A percentile compares a stretch with the other conserved stretches of the same genome.
Evolutionary conservation across 176 grass and related monocot genomes (phyloP).

Genomic region (Eleusine coracana): DNA sequence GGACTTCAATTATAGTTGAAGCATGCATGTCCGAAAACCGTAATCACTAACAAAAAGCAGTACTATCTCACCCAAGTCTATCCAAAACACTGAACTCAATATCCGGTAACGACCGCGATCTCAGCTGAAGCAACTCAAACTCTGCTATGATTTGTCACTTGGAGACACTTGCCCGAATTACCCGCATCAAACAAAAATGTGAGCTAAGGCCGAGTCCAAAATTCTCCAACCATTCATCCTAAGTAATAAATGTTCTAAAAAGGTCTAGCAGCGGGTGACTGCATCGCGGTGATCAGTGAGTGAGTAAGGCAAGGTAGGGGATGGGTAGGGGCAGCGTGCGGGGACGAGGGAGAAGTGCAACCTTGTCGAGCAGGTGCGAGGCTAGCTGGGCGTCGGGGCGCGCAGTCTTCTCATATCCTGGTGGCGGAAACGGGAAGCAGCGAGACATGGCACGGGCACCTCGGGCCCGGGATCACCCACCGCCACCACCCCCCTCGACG

Average conservation of each 20-base stretch:
- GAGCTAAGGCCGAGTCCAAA: not conserved
- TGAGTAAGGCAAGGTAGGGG: constrained; percentile 1
- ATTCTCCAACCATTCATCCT: not conserved
- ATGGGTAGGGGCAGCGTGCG: not conserved
- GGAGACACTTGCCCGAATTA: not conserved
- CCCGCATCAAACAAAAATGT: not conserved
- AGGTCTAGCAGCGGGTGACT: not conserved
- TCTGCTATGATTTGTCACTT: not conserved
- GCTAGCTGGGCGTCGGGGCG: constrained; percentile 53
- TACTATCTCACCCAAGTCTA: not conserved
- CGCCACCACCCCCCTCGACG: not conserved
- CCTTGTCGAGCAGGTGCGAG: constrained; percentile 58
- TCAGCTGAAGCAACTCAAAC: not conserved
- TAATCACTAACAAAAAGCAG: not conserved
- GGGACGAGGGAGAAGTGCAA: constrained; percentile 16
- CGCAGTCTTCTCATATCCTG: constrained; percentile 69
- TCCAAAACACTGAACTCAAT: not conserved
- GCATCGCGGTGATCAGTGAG: not conserved
- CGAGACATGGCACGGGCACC: constrained; percentile 82
- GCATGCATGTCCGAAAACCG: not conserved
- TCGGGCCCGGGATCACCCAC: constrained; percentile 56
- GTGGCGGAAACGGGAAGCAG: constrained; percentile 83
- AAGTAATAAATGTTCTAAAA: not conserved
- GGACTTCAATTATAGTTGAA: not conserved
- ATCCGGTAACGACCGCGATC: not conserved